Percentiles rank a stretch among this genome's conserved stretches.
Evolutionary conservation across 495 filamentous ascomycete genomes (phyloP).

Genomic region (Penicillium salamii): DNA sequence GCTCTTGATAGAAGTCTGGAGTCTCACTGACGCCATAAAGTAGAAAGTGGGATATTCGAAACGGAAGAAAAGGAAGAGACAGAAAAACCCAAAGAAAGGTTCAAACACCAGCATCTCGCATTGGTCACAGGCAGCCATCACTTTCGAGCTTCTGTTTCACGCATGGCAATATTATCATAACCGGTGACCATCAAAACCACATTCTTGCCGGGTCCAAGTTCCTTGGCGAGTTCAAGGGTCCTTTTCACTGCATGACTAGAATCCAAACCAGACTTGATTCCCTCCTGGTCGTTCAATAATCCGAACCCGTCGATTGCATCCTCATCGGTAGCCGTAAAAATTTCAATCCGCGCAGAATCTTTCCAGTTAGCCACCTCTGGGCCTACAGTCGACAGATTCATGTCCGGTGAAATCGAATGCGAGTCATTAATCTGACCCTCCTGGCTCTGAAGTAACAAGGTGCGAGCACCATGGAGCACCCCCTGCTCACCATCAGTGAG

Average conservation of each 20-base stretch:
- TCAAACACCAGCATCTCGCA: no score
- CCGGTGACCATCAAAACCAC: conserved; percentile 36
- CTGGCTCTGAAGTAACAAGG: conserved; percentile 29
- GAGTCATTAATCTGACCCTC: conserved; percentile 32
- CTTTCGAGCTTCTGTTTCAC: conserved; percentile 14
- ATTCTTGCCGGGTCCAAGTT: conserved; percentile 31
- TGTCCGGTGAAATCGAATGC: conserved; percentile 31
- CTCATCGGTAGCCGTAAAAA: conserved; percentile 26
- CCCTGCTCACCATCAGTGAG: conserved; percentile 26
- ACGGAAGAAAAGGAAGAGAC: no score
- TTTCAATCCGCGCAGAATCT: conserved; percentile 27
- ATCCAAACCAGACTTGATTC: conserved; percentile 27
- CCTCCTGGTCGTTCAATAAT: conserved; percentile 28
- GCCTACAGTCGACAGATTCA: conserved; percentile 33
- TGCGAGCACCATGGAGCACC: conserved; percentile 33
- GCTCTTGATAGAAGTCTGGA: no score
- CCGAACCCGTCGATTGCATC: conserved; percentile 34
- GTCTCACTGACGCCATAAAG: no score
- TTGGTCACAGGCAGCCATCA: no score
- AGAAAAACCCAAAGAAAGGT: no score
- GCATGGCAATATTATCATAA: conserved; percentile 18
- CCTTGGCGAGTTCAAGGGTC: conserved; percentile 24
- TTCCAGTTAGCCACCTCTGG: conserved; percentile 37
- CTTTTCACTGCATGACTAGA: conserved; percentile 32
- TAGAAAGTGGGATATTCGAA: no score